Conservation (phyloP, 306 rosid genomes). For the Pterocarpus macrocarpus region DNA sequence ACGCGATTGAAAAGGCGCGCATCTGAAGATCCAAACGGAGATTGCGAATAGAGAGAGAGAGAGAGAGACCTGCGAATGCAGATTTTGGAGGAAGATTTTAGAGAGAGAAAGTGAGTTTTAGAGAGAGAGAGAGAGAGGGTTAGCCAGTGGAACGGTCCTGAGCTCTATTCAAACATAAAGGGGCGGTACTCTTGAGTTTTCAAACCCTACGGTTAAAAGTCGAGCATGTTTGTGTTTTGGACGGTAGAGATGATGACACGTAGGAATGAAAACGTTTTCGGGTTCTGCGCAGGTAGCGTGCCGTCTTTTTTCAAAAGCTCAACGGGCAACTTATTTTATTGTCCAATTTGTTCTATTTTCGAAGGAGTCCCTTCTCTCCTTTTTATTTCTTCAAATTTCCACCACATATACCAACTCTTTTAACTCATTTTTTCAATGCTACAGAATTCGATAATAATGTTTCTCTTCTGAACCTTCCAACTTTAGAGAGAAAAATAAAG, state of each 20-base stretch:
- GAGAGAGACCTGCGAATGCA: slow-evolving; percentile 49
- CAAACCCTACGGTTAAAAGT: slow-evolving; percentile 68
- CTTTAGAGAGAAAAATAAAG: neutral
- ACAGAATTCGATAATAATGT: neutral
- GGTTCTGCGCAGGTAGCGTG: neutral
- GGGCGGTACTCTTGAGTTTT: slow-evolving; percentile 69
- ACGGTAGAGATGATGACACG: slow-evolving; percentile 52
- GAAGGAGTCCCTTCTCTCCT: neutral
- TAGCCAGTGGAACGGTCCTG: slow-evolving; percentile 54
- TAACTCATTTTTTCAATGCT: neutral
- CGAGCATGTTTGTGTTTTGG: slow-evolving; percentile 41
- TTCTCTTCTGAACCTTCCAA: neutral
- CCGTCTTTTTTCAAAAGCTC: slow-evolving; percentile 38
- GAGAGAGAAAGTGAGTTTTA: slow-evolving; percentile 20
- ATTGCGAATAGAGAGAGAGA: slow-evolving; percentile 26
- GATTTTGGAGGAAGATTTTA: neutral
- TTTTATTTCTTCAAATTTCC: neutral
- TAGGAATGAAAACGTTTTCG: neutral
- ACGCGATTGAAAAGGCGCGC: slow-evolving; percentile 43
- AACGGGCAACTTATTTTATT: slow-evolving; percentile 45
- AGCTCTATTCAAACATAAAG: slow-evolving; percentile 75
- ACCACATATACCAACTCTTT: neutral
- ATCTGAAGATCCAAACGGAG: slow-evolving; percentile 59
- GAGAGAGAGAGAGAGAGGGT: neutral
- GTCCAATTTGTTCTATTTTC: neutral